phyloP scores from a whole-genome alignment of 1,284 basidiomycete species.

The Phellinidium pouzarii region DNA sequence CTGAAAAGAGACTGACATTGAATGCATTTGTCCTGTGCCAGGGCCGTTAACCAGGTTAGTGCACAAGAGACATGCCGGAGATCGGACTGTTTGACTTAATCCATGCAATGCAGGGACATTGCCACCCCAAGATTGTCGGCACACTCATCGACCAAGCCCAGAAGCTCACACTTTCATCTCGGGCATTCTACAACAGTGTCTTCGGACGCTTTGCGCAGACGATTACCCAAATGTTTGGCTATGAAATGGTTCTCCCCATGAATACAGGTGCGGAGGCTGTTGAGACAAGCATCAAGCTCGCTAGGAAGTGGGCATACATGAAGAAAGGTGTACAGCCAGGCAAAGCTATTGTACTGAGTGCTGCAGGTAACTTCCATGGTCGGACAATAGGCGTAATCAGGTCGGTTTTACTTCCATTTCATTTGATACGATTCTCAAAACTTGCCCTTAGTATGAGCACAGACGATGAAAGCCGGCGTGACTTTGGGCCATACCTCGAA shows the following conservation, averaged over 20 bases:
- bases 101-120: slow-evolving; percentile 69
- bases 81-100: slow-evolving; percentile 25
- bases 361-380: slow-evolving; percentile 93
- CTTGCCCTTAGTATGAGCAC: slow-evolving; percentile 79
- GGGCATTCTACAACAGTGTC: slow-evolving; percentile 93
- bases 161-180: slow-evolving; percentile 88
- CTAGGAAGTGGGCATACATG: slow-evolving; percentile 89
- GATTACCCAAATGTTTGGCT: slow-evolving; percentile 80
- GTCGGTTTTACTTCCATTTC: slow-evolving; percentile 29
- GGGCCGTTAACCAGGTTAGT: slow-evolving; percentile 80
- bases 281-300: slow-evolving; percentile 82
- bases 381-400: slow-evolving; percentile 87
- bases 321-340: slow-evolving; percentile 82
- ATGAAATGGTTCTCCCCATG: slow-evolving; percentile 98
- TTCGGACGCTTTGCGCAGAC: slow-evolving; percentile 88
- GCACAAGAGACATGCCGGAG: slow-evolving; percentile 19
- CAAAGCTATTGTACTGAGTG: slow-evolving; percentile 84
- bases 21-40: slow-evolving; percentile 30
- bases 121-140: slow-evolving; percentile 85
- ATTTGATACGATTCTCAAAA: slow-evolving; percentile 9
- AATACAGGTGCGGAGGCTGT: slow-evolving; percentile 99
- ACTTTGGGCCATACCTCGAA: slow-evolving; percentile 88
- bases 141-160: slow-evolving; percentile 83
- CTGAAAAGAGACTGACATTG: slow-evolving; percentile 11
- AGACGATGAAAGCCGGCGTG: slow-evolving; percentile 82